Conservation (phyloP, 177 flowering plant species). For the Vitis hybrid region DNA sequence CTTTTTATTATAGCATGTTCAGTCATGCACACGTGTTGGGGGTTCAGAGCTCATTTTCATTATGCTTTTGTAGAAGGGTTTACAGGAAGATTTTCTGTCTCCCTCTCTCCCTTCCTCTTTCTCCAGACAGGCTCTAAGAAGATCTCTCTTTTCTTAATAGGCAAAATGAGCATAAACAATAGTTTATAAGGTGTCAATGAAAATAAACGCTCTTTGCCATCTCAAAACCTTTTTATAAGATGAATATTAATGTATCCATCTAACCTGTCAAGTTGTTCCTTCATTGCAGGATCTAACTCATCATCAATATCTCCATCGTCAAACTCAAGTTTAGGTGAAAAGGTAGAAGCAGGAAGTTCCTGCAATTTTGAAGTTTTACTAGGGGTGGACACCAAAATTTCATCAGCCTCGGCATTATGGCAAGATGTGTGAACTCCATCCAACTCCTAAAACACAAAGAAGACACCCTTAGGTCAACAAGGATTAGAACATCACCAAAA, state of each 20-base stretch:
- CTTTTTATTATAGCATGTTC: no score
- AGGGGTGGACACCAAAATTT: slow-evolving; percentile 14
- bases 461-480: not conserved
- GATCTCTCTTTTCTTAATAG: no score
- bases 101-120: no score
- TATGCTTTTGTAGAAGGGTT: no score
- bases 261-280: slow-evolving; percentile 59
- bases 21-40: no score
- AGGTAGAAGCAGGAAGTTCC: slow-evolving; percentile 14
- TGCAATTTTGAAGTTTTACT: slow-evolving; percentile 21
- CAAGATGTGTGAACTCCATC: slow-evolving; percentile 24
- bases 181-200: no score
- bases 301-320: slow-evolving; percentile 51
- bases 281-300: slow-evolving; percentile 57
- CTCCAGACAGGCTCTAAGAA: no score
- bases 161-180: no score
- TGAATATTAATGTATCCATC: not conserved
- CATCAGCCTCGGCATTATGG: slow-evolving; percentile 22
- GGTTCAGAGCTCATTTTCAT: no score
- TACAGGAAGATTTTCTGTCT: no score
- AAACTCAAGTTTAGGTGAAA: slow-evolving; percentile 37
- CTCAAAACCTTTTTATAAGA: no score
- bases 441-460: slow-evolving; percentile 37
- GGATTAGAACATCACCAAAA: not conserved
- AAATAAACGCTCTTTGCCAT: no score